These are phyloP conservation scores for Candida sp. DNA, from an alignment of 1,139 yeast species.

Conservation along the genomic window DNA sequence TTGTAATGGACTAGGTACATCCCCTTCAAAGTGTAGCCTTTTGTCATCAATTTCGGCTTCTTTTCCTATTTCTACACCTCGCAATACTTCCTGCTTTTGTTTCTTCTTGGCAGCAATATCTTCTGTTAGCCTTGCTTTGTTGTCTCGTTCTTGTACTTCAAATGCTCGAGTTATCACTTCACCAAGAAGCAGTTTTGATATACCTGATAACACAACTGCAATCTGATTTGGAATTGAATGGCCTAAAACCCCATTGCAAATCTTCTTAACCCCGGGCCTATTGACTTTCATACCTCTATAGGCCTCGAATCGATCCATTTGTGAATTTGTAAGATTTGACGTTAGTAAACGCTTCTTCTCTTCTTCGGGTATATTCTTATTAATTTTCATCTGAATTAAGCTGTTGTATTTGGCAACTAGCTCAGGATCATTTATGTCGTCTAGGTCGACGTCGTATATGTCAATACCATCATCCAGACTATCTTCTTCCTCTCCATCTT, in stretches of 20 bases:
- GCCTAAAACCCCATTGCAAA: conserved; percentile 76
- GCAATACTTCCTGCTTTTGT: conserved; percentile 25
- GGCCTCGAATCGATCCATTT: conserved; percentile 85
- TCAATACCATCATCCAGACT: conserved; percentile 10
- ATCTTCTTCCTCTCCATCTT: conserved; percentile 5
- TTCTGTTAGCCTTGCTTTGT: conserved; percentile 37
- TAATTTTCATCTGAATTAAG: conserved; percentile 20
- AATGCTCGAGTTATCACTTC: conserved; percentile 83
- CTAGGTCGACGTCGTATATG: conserved; percentile 20
- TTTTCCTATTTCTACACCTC: conserved; percentile 25
- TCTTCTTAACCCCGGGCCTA: conserved; percentile 74
- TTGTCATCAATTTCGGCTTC: conserved; percentile 28
- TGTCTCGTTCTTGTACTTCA: conserved; percentile 57
- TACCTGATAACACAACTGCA: conserved; percentile 80
- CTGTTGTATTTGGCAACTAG: conserved; percentile 29
- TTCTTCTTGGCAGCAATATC: conserved; percentile 37
- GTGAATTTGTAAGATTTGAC: conserved; percentile 74
- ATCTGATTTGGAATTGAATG: conserved; percentile 84
- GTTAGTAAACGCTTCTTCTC: conserved; percentile 66
- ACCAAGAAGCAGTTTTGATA: conserved; percentile 84
- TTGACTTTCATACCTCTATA: conserved; percentile 82
- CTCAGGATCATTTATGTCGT: conserved; percentile 35
- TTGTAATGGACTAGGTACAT: conserved; percentile 56
- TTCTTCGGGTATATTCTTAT: conserved; percentile 28
- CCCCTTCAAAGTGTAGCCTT: conserved; percentile 35